Evolutionary conservation across 768 basidiomycete species (phyloP).

Genomic region (Hericium alpestre): DNA sequence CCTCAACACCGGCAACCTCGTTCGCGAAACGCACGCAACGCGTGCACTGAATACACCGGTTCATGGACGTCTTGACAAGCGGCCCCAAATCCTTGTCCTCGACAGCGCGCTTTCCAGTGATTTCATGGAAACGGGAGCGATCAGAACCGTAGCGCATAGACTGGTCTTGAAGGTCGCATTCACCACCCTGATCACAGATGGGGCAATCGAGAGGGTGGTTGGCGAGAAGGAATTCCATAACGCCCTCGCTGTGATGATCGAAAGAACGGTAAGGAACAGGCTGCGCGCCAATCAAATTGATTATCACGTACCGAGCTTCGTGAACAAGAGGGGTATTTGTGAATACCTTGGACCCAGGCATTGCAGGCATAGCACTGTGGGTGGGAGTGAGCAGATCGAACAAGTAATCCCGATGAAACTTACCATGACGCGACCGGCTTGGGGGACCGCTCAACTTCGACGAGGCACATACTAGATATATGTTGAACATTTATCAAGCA

Average conservation of each 20-base stretch:
- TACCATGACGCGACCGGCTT: slow-evolving; percentile 94
- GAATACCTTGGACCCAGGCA: slow-evolving; percentile 87
- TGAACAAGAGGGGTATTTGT: slow-evolving; percentile 88
- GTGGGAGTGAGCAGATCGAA: neutral
- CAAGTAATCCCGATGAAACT: slow-evolving; percentile 13
- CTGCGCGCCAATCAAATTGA: neutral
- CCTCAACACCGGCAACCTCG: slow-evolving; percentile 97
- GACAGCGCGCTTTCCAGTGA: slow-evolving; percentile 93
- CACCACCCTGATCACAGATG: slow-evolving; percentile 97
- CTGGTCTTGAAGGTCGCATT: slow-evolving; percentile 98
- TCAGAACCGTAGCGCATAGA: slow-evolving; percentile 99
- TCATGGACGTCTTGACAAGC: slow-evolving; percentile 97
- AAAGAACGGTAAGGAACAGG: slow-evolving; percentile 6
- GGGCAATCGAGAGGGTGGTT: slow-evolving; percentile 99
- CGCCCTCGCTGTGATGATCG: slow-evolving; percentile 56
- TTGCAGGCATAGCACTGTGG: slow-evolving; percentile 90
- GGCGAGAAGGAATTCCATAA: slow-evolving; percentile 96
- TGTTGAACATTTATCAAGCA: neutral
- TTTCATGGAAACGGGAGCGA: slow-evolving; percentile 96
- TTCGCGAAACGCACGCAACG: slow-evolving; percentile 98
- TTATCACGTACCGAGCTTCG: slow-evolving; percentile 54
- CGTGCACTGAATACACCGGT: slow-evolving; percentile 98
- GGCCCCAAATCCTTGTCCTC: slow-evolving; percentile 98
- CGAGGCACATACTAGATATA: slow-evolving; percentile 80
- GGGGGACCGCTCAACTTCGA: slow-evolving; percentile 92